Percentiles rank a stretch among this genome's conserved stretches.
Conservation (phyloP, 192 early-diverging fungal species). For the Umbelopsis sp. region DNA sequence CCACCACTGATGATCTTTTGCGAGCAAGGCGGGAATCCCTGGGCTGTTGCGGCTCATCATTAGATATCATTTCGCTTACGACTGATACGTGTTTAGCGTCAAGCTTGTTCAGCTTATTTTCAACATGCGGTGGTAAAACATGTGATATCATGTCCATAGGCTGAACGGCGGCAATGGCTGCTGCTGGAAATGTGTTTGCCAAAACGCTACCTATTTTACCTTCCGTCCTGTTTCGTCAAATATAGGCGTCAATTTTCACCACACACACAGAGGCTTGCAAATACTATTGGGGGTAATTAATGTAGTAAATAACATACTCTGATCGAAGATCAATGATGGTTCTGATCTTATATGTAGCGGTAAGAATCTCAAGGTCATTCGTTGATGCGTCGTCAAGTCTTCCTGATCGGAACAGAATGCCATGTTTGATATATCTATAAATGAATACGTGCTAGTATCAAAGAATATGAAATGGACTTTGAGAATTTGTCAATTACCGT, state of each 20-base stretch:
- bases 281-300: neutral
- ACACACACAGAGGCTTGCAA: neutral
- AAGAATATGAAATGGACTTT: neutral
- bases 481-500: constrained; percentile 3
- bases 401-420: constrained; percentile 43
- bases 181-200: constrained; percentile 39
- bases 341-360: constrained; percentile 31
- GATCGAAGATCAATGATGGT: constrained; percentile 47
- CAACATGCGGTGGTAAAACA: constrained; percentile 1
- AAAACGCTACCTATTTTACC: constrained; percentile 31
- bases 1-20: neutral
- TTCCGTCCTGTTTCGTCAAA: neutral
- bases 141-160: neutral
- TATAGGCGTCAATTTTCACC: neutral
- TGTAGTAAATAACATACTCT: constrained; percentile 7
- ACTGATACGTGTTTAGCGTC: neutral
- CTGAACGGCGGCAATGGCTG: constrained; percentile 30
- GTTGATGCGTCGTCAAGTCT: constrained; percentile 41
- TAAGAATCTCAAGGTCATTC: constrained; percentile 34
- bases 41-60: neutral
- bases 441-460: too few species aligned
- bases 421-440: constrained; percentile 32
- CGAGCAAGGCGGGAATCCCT: neutral
- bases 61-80: neutral
- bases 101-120: neutral